These are phyloP conservation scores for Trichoderma virens DNA, from an alignment of 495 filamentous ascomycete genomes.

Conservation along the genomic window DNA sequence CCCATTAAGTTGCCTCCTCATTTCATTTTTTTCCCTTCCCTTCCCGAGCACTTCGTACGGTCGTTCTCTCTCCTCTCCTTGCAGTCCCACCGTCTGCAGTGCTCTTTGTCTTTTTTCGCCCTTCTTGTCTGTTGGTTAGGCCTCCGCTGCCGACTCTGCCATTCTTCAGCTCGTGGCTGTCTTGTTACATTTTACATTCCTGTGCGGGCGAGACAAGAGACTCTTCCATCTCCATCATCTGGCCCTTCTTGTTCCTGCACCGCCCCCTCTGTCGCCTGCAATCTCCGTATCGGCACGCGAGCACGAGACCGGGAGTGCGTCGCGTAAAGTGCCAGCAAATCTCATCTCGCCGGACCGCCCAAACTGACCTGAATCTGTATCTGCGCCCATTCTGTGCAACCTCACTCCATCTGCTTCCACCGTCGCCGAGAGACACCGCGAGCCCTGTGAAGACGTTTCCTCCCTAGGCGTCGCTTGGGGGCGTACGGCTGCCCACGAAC, in stretches of 20 bases:
- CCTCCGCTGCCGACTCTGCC: not conserved
- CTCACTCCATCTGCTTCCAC: not conserved
- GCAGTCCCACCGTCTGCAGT: not conserved
- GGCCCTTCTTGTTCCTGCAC: not conserved
- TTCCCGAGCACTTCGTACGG: not conserved
- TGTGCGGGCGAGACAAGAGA: not conserved
- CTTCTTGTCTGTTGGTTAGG: not conserved
- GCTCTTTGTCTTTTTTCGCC: not conserved
- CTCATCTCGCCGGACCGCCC: not conserved
- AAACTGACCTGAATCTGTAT: not conserved
- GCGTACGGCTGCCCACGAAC: not conserved
- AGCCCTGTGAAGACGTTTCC: not conserved
- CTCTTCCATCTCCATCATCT: not conserved
- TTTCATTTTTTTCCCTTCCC: not conserved
- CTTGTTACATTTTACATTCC: not conserved
- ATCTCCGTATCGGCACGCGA: conserved; percentile 7
- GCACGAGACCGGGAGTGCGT: conserved; percentile 1
- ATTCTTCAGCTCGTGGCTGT: not conserved
- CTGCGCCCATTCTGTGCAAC: not conserved
- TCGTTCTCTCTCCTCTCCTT: not conserved
- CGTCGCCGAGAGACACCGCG: not conserved
- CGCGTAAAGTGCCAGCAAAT: conserved; percentile 6
- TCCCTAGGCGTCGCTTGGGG: not conserved
- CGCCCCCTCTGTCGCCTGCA: conserved; percentile 4
- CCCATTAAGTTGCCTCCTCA: conserved; percentile 4